Percentiles rank a stretch among this genome's conserved stretches.
phyloP scores from a whole-genome alignment of 371 early-diverging fungal species.

The Mortierella sp. region DNA sequence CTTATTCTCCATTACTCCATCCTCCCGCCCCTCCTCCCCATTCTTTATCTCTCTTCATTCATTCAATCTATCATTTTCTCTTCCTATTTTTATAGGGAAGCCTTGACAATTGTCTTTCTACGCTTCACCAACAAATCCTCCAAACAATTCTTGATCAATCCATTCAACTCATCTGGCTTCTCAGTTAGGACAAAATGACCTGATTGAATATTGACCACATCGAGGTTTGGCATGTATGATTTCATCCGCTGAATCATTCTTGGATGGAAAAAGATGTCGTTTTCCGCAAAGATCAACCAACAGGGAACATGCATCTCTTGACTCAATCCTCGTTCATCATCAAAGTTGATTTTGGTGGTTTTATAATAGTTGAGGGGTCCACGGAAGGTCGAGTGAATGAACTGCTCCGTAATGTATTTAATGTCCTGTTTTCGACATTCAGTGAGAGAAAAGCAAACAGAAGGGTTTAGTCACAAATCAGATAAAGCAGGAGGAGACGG shows the following conservation, averaged over 20 bases:
- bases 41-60: too few relatives aligned
- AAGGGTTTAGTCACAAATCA: background rate
- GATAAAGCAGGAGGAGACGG: too few relatives aligned
- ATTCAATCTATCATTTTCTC: too few relatives aligned
- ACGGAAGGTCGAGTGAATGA: conserved; percentile 17
- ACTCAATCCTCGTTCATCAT: conserved; percentile 16
- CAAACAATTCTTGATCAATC: conserved; percentile 10
- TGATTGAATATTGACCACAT: conserved; percentile 7
- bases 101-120: too few relatives aligned
- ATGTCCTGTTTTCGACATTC: conserved; percentile 17
- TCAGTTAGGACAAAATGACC: conserved; percentile 35
- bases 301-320: conserved; percentile 23
- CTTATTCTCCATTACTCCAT: background rate
- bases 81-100: too few relatives aligned
- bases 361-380: conserved; percentile 51
- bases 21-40: background rate
- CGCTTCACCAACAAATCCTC: conserved; percentile 21
- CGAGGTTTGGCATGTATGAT: conserved; percentile 15
- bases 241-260: conserved; percentile 21
- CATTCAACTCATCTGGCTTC: conserved; percentile 33
- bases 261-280: conserved; percentile 32
- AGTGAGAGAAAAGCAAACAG: background rate
- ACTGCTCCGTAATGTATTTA: conserved; percentile 24
- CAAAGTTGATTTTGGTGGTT: conserved; percentile 33
- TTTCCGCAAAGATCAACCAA: conserved; percentile 27